Conservation (phyloP, 768 basidiomycete species). For the Megacollybia marginata region DNA sequence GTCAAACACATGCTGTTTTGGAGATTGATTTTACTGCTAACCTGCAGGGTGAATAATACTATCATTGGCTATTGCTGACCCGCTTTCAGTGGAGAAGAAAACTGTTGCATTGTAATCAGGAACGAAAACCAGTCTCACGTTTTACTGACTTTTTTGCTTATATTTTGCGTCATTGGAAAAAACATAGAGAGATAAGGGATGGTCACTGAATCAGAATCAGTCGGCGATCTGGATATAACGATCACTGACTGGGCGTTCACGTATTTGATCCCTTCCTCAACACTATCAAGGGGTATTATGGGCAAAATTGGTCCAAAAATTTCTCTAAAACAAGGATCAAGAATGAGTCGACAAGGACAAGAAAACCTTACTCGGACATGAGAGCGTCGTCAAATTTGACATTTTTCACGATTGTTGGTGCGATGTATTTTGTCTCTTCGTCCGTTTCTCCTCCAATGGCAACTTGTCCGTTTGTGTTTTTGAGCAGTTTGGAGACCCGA, state of each 20-base stretch:
- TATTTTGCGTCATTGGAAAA: constrained; percentile 44
- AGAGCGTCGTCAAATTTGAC: constrained; percentile 49
- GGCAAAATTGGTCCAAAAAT: constrained; percentile 70
- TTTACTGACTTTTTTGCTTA: constrained; percentile 30
- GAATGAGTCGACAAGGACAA: neutral
- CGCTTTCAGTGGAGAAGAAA: constrained; percentile 47
- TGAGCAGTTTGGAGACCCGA: constrained; percentile 44
- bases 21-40: too few relatives aligned
- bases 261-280: constrained; percentile 50
- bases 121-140: neutral
- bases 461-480: constrained; percentile 46
- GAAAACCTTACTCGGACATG: constrained; percentile 44
- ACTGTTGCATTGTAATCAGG: constrained; percentile 27
- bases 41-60: constrained; percentile 41
- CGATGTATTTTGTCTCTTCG: constrained; percentile 36
- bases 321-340: constrained; percentile 35
- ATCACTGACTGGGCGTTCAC: constrained; percentile 40
- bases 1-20: too few relatives aligned
- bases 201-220: constrained; percentile 27
- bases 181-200: constrained; percentile 56
- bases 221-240: neutral
- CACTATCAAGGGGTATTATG: constrained; percentile 46
- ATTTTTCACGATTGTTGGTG: constrained; percentile 52
- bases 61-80: constrained; percentile 53
- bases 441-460: constrained; percentile 45